A percentile compares a stretch with the other conserved stretches of the same genome.
phyloP scores from a whole-genome alignment of 768 basidiomycete genomes.

The Naganishia vishniacii region DNA sequence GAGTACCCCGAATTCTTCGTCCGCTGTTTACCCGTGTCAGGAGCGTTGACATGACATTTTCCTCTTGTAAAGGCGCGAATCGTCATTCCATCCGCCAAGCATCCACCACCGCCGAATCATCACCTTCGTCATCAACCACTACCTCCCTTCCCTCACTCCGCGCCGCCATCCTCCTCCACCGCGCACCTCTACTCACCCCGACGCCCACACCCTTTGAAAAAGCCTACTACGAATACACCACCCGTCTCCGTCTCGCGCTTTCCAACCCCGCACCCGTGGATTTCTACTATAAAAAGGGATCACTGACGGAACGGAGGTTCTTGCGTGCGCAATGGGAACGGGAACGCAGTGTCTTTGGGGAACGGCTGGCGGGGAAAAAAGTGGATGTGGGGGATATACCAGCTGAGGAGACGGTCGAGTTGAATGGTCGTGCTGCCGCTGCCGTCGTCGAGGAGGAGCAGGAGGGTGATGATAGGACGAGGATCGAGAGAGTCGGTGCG shows the following conservation, averaged over 20 bases:
- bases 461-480: slow-evolving; percentile 52
- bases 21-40: too few species aligned
- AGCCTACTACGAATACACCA: slow-evolving; percentile 77
- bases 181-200: slow-evolving; percentile 47
- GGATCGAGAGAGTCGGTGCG: slow-evolving; percentile 72
- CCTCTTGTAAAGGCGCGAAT: neutral
- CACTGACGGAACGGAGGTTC: slow-evolving; percentile 74
- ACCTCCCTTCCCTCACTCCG: slow-evolving; percentile 28
- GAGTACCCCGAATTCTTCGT: too few species aligned
- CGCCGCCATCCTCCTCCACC: slow-evolving; percentile 49
- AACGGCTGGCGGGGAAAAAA: slow-evolving; percentile 53
- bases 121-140: slow-evolving; percentile 16
- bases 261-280: slow-evolving; percentile 82
- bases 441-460: slow-evolving; percentile 31
- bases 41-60: neutral
- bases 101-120: slow-evolving; percentile 7
- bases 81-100: slow-evolving; percentile 18
- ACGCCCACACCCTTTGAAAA: slow-evolving; percentile 65
- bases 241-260: slow-evolving; percentile 73
- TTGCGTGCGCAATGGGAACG: slow-evolving; percentile 66
- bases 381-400: slow-evolving; percentile 47
- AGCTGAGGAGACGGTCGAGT: slow-evolving; percentile 37
- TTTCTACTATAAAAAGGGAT: slow-evolving; percentile 91
- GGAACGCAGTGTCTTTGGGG: slow-evolving; percentile 70
- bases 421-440: too few species aligned